Conservation (phyloP, 2,329 filamentous ascomycete genomes). For the Aspergillus aculeatus region DNA sequence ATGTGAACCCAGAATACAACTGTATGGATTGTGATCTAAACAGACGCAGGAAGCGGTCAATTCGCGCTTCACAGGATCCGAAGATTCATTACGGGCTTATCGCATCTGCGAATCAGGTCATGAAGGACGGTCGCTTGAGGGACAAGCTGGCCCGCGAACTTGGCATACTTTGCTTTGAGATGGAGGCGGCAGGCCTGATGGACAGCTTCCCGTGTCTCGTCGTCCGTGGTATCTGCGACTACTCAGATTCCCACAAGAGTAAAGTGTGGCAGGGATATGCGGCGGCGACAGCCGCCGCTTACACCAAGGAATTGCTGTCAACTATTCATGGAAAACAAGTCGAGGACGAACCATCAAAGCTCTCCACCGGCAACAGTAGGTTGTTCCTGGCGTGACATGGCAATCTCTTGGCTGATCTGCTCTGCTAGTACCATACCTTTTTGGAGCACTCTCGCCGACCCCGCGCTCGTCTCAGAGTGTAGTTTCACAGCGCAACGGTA, state of each 20-base stretch:
- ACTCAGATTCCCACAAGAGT: slow-evolving; percentile 11
- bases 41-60: not conserved
- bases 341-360: not conserved
- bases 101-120: slow-evolving; percentile 10
- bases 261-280: slow-evolving; percentile 10
- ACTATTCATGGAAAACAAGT: not conserved
- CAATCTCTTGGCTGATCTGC: not conserved
- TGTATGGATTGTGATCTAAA: not conserved
- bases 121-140: slow-evolving; percentile 3
- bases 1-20: not conserved
- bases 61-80: not conserved
- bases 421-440: not conserved
- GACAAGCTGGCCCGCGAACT: slow-evolving; percentile 3
- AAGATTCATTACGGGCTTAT: slow-evolving; percentile 10
- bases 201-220: slow-evolving; percentile 3
- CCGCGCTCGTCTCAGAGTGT: not conserved
- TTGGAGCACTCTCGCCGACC: not conserved
- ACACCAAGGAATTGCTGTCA: slow-evolving; percentile 8
- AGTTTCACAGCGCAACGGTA: not conserved
- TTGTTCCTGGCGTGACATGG: not conserved
- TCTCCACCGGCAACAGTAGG: not conserved
- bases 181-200: slow-evolving; percentile 10
- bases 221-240: slow-evolving; percentile 10
- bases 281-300: slow-evolving; percentile 5
- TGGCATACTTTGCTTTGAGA: slow-evolving; percentile 6